Conservation (phyloP, 23 red algal genomes). For the Porphyridium purpureum region DNA sequence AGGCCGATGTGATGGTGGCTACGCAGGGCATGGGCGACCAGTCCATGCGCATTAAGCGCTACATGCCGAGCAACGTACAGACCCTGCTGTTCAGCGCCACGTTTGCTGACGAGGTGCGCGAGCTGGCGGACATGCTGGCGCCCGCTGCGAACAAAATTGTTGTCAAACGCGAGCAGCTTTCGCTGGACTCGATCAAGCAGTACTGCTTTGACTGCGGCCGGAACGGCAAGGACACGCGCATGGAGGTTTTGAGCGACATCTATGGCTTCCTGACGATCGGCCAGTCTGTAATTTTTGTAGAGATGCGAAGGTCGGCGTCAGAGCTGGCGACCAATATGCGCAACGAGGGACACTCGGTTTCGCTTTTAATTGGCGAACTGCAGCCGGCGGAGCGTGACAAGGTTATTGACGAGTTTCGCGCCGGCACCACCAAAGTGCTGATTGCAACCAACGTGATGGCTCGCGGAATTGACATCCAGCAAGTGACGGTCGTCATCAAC, state of each 20-base stretch:
- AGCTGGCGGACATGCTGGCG: constrained; percentile 44
- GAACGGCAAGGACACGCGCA: constrained; percentile 40
- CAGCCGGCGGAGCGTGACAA: constrained; percentile 76
- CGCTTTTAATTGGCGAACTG: constrained; percentile 81
- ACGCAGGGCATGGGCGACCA: constrained; percentile 91
- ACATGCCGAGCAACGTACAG: constrained; percentile 41
- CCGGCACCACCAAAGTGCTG: constrained; percentile 65
- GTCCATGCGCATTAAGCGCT: constrained; percentile 71
- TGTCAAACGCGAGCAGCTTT: constrained; percentile 77
- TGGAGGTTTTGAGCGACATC: constrained; percentile 62
- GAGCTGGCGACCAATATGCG: constrained; percentile 42
- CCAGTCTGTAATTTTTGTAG: constrained; percentile 91
- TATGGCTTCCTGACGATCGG: constrained; percentile 61
- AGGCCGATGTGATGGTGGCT: constrained; percentile 95
- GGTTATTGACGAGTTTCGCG: constrained; percentile 84
- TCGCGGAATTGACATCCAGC: constrained; percentile 79
- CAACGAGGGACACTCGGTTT: constrained; percentile 69
- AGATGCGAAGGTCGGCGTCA: constrained; percentile 24
- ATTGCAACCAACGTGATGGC: constrained; percentile 77
- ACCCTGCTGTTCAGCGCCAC: constrained; percentile 87
- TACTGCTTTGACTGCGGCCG: constrained; percentile 77
- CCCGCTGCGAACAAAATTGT: constrained; percentile 80
- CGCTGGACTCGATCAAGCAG: constrained; percentile 67
- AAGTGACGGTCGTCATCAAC: constrained; percentile 85
- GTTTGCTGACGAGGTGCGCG: constrained; percentile 62